These are phyloP conservation scores for Podosphaera fusca DNA, from an alignment of 2,329 filamentous ascomycete genomes.

Conservation along the genomic window DNA sequence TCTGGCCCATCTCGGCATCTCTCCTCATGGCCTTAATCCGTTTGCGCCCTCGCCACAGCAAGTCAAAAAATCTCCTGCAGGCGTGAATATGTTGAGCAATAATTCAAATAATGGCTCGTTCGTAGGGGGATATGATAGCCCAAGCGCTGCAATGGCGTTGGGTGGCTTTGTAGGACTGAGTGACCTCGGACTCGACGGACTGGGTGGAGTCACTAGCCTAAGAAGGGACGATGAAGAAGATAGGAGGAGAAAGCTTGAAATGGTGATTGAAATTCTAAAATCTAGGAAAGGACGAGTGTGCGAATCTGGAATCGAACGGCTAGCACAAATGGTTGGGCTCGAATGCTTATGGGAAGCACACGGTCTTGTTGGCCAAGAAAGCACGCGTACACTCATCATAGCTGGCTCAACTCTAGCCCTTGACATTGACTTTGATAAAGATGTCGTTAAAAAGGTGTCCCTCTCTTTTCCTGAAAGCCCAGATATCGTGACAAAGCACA, in stretches of 20 bases:
- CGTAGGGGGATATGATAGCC: constrained; percentile 33
- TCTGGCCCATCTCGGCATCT: constrained; percentile 28
- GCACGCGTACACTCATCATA: constrained; percentile 33
- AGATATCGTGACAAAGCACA: constrained; percentile 34
- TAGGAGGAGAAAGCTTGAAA: constrained; percentile 21
- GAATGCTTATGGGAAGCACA: constrained; percentile 36
- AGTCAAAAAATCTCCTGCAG: constrained; percentile 32
- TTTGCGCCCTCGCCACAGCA: constrained; percentile 35
- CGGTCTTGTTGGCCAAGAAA: constrained; percentile 20
- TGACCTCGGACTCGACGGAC: constrained; percentile 15
- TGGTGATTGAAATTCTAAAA: constrained; percentile 15
- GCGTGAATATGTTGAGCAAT: constrained; percentile 22
- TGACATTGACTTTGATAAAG: constrained; percentile 36
- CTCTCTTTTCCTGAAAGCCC: constrained; percentile 38
- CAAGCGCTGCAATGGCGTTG: constrained; percentile 37
- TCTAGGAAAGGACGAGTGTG: constrained; percentile 39
- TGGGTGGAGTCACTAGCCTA: constrained; percentile 3
- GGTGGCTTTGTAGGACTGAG: constrained; percentile 24
- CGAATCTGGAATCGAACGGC: constrained; percentile 48
- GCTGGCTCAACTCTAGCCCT: constrained; percentile 36
- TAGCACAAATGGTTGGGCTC: constrained; percentile 44
- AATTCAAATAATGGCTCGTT: constrained; percentile 7
- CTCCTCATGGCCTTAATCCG: constrained; percentile 26
- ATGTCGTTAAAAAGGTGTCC: constrained; percentile 37
- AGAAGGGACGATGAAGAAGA: constrained; percentile 25